These are phyloP conservation scores for Talaromyces sp. DNA, from an alignment of 2,329 filamentous ascomycete species.

Conservation along the genomic window DNA sequence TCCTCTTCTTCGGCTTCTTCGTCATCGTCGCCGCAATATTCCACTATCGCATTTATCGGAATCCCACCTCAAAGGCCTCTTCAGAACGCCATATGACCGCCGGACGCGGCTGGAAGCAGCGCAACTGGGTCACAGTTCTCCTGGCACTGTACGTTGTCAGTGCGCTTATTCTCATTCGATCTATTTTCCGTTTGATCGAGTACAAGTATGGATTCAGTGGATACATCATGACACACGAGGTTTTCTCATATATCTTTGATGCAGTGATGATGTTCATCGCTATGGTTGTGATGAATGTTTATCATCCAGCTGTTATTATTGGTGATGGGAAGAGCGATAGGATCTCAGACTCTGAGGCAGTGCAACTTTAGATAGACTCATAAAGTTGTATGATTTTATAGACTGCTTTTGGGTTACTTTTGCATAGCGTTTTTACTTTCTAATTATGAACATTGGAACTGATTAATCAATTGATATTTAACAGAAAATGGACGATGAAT, in stretches of 20 bases:
- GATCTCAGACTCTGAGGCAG: not conserved
- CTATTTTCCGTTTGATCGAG: slow-evolving; percentile 33
- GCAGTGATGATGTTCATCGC: slow-evolving; percentile 30
- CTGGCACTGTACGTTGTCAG: slow-evolving; percentile 23
- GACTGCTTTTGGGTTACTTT: no score
- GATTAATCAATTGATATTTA: no score
- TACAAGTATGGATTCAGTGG: slow-evolving; percentile 30
- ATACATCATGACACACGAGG: slow-evolving; percentile 32
- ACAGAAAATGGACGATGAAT: no score
- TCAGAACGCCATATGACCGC: slow-evolving; percentile 10
- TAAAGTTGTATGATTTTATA: not conserved
- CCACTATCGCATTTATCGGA: slow-evolving; percentile 47
- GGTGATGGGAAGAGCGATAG: slow-evolving; percentile 17
- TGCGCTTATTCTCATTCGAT: slow-evolving; percentile 29
- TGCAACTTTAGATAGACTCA: not conserved
- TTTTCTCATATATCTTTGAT: slow-evolving; percentile 34
- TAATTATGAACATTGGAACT: no score
- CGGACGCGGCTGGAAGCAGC: slow-evolving; percentile 17
- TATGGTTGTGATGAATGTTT: slow-evolving; percentile 27
- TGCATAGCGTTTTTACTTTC: no score
- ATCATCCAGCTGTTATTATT: slow-evolving; percentile 23
- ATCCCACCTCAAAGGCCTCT: slow-evolving; percentile 14
- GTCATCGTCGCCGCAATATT: slow-evolving; percentile 54
- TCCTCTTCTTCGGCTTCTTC: slow-evolving; percentile 62
- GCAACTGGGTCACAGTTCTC: slow-evolving; percentile 23